Base-by-base conservation (phyloP, 1,139 yeast species). In the Nakaseomyces nivariensis region DNA sequence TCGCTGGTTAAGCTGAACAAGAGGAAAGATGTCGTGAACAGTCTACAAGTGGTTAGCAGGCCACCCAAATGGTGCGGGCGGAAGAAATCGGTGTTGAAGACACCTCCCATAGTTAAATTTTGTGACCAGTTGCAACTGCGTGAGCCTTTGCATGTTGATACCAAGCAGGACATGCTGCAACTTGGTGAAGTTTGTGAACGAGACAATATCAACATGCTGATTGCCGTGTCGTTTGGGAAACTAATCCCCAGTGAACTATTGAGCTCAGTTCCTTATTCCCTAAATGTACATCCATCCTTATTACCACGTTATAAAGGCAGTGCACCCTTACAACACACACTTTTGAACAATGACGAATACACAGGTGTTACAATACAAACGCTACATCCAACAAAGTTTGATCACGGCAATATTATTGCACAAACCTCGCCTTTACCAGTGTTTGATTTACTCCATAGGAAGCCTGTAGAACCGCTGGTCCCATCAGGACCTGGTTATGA, bases 331-430 rank as follows among this genome's bases (percentile, higher is more conserved):
- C 97, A 92, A 56, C 76, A 80, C 54, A 82, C 96, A 0, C 66
- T 94, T 26, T 67, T 89, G 59, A 79, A 85, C 55, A 74, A 74
- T 48, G 92, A 85, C 56, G 43, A 56, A 1, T 56, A 51, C 31
- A 83, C 97, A 0, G 98, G 98, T 0, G 95, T 88, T 9, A 79
- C 97, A 0, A 77, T 94, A 0, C 99, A 92, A 64, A 86, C 96
- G 0, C 67, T 92, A 22, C 96, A 92, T 63, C 96, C 97, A 0
- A 76, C 84, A 0, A 76, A 82, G 61, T 92, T 92, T 60, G 99
- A 92, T 59, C 74, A 71, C 43, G 99, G 99, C 0, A 72, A 74
- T 5, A 76, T 92, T 0, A 63, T 92, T 1, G 64, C 73, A n/a
- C 94, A 84, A 56, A 74, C 85, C 0, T 64, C 63, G 0, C 72